These are phyloP conservation scores for Ophiostoma angusticollis DNA, from an alignment of 2,329 filamentous ascomycete genomes.

Conservation along the genomic window DNA sequence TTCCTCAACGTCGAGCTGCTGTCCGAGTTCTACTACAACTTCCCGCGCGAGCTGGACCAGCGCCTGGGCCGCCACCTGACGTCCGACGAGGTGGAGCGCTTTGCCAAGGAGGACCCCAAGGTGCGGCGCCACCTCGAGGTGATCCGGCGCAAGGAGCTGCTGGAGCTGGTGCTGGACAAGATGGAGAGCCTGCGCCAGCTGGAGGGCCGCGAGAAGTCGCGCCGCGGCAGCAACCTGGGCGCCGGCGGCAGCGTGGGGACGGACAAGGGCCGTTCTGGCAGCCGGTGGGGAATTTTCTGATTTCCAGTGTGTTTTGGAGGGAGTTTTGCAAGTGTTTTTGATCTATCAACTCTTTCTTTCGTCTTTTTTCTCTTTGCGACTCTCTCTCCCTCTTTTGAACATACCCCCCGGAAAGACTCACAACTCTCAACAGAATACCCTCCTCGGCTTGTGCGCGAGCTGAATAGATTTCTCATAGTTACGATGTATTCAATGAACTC, in stretches of 20 bases:
- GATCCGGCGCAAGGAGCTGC: constrained; percentile 78
- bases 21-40: constrained; percentile 96
- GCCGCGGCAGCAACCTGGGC: constrained; percentile 27
- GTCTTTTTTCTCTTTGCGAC: neutral
- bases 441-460: constrained; percentile 1
- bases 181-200: constrained; percentile 84
- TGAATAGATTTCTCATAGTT: constrained; percentile 3
- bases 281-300: constrained; percentile 13
- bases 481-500: neutral
- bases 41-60: constrained; percentile 81
- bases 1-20: constrained; percentile 96
- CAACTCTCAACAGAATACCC: constrained; percentile 3
- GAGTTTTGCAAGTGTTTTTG: neutral
- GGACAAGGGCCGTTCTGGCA: constrained; percentile 7
- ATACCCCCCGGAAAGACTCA: neutral
- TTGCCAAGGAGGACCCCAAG: constrained; percentile 87
- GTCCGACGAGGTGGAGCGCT: constrained; percentile 70
- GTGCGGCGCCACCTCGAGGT: constrained; percentile 82
- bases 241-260: constrained; percentile 8
- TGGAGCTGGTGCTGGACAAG: constrained; percentile 88
- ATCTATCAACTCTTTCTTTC: neutral
- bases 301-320: too few species aligned
- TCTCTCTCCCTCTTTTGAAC: constrained; percentile 4
- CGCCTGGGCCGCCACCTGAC: constrained; percentile 71
- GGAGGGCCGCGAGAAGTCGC: constrained; percentile 57